Base-by-base conservation (phyloP, 257 asterid species). In the Ehretia macrophylla region DNA sequence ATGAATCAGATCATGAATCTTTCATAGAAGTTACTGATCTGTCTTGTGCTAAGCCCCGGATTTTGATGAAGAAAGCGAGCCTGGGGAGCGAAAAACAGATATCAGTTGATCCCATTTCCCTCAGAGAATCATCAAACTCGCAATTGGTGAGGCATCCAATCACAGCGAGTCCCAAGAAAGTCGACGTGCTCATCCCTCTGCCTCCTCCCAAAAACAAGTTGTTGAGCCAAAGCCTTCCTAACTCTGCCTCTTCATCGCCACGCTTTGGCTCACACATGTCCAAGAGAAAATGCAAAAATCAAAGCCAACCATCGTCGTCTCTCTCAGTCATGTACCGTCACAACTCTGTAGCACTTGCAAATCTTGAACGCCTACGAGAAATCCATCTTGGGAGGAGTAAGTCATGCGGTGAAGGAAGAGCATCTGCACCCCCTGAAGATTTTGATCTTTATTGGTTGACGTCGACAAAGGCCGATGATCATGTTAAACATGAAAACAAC, bases 321-420 rank as follows among this genome's bases (percentile, higher is more conserved):
- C 55, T 71, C 37, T 66, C 75, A 10, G 64, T 50, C 55, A 57
- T 65, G 10, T 64, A 56, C 14, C 77, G 93, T 14, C 96, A 85
- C 32, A 78, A 80, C n/a, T 90, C 96, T 0, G 80, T 87, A 53
- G 96, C 96, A 11, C 75, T 90, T 3, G 60, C 73, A 13, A 87
- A 87, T 69, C 85, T 90, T 8, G 91, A 83, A 71, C 79, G 85
- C 14, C 75, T 90, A 1, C 68, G 83, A 5, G 87, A 79, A 72
- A 71, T 11, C 16, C 89, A 77, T 67, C 20, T 83, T 55, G 74
- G 71, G 69, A 73, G 88, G 65, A 86, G 94, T 79, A 86, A 80
- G 79, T 88, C 97, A 0, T 90, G 83, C n/a, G 86, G 90, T 14
- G 89, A 83, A 59, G 88, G 88, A 13, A 72, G 95, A 62, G 50